phyloP scores from a whole-genome alignment of 164 flowering plant species.

The Platanus orientalis region DNA sequence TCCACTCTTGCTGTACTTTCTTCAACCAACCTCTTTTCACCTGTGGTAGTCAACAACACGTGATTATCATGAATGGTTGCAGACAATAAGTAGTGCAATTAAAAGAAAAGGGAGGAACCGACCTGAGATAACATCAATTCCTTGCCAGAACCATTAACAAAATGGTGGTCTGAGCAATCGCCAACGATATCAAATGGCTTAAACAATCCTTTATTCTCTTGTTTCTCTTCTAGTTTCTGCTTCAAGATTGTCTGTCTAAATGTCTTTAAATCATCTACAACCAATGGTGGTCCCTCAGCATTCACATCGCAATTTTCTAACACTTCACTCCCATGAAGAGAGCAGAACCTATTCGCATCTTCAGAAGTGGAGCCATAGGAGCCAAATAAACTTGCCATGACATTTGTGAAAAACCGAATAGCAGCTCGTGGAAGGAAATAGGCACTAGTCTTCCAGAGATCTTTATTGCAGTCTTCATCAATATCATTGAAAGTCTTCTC shows the following conservation, averaged over 20 bases:
- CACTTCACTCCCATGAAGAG: slow-evolving; percentile 19
- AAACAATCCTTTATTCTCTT: slow-evolving; percentile 22
- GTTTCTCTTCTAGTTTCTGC: slow-evolving; percentile 21
- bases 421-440: slow-evolving; percentile 56
- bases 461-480: slow-evolving; percentile 24
- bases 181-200: slow-evolving; percentile 65
- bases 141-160: slow-evolving; percentile 35
- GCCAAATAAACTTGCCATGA: slow-evolving; percentile 52
- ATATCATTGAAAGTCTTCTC: slow-evolving; percentile 16
- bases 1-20: slow-evolving; percentile 98
- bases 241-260: slow-evolving; percentile 11
- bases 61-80: background rate
- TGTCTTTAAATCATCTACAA: slow-evolving; percentile 19
- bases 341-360: no score
- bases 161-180: slow-evolving; percentile 76
- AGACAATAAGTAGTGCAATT: background rate
- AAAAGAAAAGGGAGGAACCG: background rate
- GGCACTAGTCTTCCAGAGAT: slow-evolving; percentile 23
- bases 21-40: slow-evolving; percentile 65
- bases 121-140: slow-evolving; percentile 52
- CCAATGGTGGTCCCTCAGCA: slow-evolving; percentile 14
- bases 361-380: slow-evolving; percentile 37
- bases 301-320: slow-evolving; percentile 21
- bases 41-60: slow-evolving; percentile 23
- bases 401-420: slow-evolving; percentile 49